Percentiles rank a stretch among this genome's conserved stretches.
These are phyloP conservation scores for Tremellales sp. DNA, from an alignment of 1,284 basidiomycete genomes.

Conservation along the genomic window DNA sequence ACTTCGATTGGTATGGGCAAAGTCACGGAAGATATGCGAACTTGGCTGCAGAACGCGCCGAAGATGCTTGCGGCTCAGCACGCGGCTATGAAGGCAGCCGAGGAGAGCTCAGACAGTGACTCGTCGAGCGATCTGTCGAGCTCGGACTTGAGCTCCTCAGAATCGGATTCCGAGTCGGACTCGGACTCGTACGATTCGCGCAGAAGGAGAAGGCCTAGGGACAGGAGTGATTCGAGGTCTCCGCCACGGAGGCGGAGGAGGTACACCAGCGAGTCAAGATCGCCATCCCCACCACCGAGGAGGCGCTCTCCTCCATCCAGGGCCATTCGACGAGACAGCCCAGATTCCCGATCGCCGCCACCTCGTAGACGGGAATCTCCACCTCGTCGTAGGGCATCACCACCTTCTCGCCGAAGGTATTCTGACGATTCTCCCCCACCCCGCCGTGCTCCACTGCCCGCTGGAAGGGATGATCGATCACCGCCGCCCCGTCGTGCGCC, in stretches of 20 bases:
- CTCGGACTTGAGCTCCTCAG: conserved; percentile 40
- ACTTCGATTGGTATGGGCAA: conserved; percentile 88
- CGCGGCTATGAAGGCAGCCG: conserved; percentile 63
- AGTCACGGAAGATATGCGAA: conserved; percentile 93
- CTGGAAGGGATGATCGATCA: not conserved
- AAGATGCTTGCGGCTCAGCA: conserved; percentile 88
- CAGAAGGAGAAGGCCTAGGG: conserved; percentile 13
- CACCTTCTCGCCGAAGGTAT: too few species aligned
- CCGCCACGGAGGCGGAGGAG: conserved; percentile 17
- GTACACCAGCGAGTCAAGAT: conserved; percentile 13
- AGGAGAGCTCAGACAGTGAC: conserved; percentile 49
- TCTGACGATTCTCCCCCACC: not conserved
- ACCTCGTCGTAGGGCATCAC: not conserved
- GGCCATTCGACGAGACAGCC: not conserved
- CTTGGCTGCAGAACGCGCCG: conserved; percentile 90
- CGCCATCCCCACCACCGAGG: conserved; percentile 10
- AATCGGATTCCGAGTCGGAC: conserved; percentile 42
- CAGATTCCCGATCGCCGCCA: not conserved
- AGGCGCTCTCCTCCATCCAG: conserved; percentile 1
- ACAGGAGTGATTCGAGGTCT: conserved; percentile 10
- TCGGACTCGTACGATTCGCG: conserved; percentile 17
- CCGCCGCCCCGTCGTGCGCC: not conserved
- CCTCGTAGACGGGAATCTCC: not conserved
- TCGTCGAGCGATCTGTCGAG: conserved; percentile 43
- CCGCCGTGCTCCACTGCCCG: not conserved